Evolutionary conservation across 805 yeast genomes (phyloP).

Genomic region (Teunomyces stri): DNA sequence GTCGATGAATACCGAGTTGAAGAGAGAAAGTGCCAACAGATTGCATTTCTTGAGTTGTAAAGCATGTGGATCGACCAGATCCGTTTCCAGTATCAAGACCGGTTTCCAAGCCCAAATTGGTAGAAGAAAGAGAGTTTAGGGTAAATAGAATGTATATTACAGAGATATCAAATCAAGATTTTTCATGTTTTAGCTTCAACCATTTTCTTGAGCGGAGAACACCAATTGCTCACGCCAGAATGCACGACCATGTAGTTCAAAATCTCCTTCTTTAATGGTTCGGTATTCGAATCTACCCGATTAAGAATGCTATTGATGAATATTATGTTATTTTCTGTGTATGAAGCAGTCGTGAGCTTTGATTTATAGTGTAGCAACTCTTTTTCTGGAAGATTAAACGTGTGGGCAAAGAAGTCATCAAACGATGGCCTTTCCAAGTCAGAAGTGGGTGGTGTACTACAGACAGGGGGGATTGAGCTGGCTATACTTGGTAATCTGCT

Average conservation of each 20-base stretch:
- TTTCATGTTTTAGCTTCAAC: conserved; percentile 9
- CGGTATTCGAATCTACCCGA: not conserved
- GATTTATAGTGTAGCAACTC: conserved; percentile 44
- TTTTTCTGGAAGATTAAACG: conserved; percentile 29
- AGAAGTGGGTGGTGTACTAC: not conserved
- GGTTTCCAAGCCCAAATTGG: conserved; percentile 99
- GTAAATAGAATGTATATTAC: conserved; percentile 4
- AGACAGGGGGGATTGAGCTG: not conserved
- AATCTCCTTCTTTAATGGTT: conserved; percentile 30
- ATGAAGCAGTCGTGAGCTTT: conserved; percentile 27
- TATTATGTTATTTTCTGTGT: conserved; percentile 1
- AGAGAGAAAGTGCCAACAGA: conserved; percentile 94
- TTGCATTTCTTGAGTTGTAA: conserved; percentile 96
- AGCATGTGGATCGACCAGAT: conserved; percentile 96
- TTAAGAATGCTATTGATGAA: conserved; percentile 15
- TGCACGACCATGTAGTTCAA: conserved; percentile 56
- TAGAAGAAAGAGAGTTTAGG: conserved; percentile 66
- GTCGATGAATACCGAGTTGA: conserved; percentile 92
- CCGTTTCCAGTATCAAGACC: conserved; percentile 95
- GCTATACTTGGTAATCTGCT: not conserved
- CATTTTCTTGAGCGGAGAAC: conserved; percentile 61
- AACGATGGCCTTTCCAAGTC: conserved; percentile 2
- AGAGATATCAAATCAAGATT: conserved; percentile 12
- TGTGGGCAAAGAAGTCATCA: conserved; percentile 3
- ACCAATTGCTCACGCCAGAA: conserved; percentile 62